Base-by-base conservation (phyloP, 139 green algal species). In the Picochlorum sp. region DNA sequence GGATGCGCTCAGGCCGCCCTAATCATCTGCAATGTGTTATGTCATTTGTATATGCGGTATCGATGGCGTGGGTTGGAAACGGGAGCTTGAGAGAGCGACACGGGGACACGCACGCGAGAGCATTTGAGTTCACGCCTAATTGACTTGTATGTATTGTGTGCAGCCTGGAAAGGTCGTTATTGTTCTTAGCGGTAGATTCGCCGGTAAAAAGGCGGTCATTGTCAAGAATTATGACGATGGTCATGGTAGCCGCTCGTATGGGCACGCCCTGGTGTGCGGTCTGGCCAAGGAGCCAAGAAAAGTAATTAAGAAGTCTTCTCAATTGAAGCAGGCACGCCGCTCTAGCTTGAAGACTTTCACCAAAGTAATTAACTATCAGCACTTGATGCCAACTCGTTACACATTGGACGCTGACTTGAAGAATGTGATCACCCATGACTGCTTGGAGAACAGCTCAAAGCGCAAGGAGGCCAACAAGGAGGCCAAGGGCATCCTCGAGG, bases 371-470 rank as follows among this genome's bases (percentile, higher is more conserved):
- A 99, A 99, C 89, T 98, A 97, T 87, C 95, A 95, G 82, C 94
- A 99, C 87, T 73, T 99, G 50, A 98, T 99, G 94, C 94, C 94
- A 67, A 99, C 94, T 8, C 86, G 94, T 34, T 99, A 99, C 87
- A 92, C 84, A 2, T 78, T 99, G 64, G 94, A 98, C 58, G 83
- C 97, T 21, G 92, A 99, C 74, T 78, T 98, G 38, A 95, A 95
- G 83, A 83, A 79, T 56, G 76, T 91, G 9, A 86, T 96, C 11
- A 85, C 83, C 0, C 10, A 69, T 11, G 94, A 98, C 20, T 85
- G 77, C 11, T 16, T 95, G 10, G 90, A 97, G 24, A 94, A 90
- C 79, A 72, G 67, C 66, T 87, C 80, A 65, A 97, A 97, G 84
- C 89, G 86, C 74, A 77, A 77, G 23, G 88, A 94, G 62, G 85